phyloP scores from a whole-genome alignment of 805 yeast species.

The Sugiyamaella boreocaroliniensis region DNA sequence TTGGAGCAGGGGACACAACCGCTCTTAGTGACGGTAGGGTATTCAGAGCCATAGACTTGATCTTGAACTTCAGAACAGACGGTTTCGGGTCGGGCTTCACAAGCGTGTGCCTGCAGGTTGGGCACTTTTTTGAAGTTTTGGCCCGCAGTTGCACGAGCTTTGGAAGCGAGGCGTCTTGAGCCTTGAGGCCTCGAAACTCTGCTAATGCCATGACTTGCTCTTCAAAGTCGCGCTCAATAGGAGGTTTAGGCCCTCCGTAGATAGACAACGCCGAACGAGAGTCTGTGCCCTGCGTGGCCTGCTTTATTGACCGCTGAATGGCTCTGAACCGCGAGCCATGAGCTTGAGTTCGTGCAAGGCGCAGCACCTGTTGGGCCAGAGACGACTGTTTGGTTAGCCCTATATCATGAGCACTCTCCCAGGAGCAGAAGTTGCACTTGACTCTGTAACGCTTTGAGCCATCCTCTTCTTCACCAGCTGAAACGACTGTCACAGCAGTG shows the following conservation, averaged over 20 bases:
- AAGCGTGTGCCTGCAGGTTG: conserved; percentile 29
- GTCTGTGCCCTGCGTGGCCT: background rate
- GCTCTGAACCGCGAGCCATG: conserved; percentile 1
- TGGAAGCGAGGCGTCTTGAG: conserved; percentile 18
- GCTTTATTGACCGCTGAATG: background rate
- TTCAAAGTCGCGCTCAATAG: background rate
- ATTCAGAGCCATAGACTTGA: conserved; percentile 22
- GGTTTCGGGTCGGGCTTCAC: conserved; percentile 29
- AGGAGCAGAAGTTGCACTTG: conserved; percentile 24
- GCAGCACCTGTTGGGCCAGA: conserved; percentile 13
- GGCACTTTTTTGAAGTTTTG: conserved; percentile 26
- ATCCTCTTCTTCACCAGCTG: conserved; percentile 3
- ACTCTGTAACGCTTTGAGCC: conserved; percentile 11
- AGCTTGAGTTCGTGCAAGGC: background rate
- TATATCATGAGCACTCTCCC: conserved; percentile 6
- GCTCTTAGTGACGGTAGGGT: conserved; percentile 19
- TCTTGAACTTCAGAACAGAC: conserved; percentile 16
- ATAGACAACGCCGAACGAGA: background rate
- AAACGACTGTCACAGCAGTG: conserved; percentile 11
- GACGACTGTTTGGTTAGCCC: conserved; percentile 14
- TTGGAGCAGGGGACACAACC: background rate
- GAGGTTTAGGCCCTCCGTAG: background rate
- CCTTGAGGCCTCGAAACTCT: background rate
- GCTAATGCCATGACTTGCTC: background rate
- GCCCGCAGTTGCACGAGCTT: conserved; percentile 24